These are phyloP conservation scores for Mariannaea elegans DNA, from an alignment of 2,329 filamentous ascomycete species.

Conservation along the genomic window DNA sequence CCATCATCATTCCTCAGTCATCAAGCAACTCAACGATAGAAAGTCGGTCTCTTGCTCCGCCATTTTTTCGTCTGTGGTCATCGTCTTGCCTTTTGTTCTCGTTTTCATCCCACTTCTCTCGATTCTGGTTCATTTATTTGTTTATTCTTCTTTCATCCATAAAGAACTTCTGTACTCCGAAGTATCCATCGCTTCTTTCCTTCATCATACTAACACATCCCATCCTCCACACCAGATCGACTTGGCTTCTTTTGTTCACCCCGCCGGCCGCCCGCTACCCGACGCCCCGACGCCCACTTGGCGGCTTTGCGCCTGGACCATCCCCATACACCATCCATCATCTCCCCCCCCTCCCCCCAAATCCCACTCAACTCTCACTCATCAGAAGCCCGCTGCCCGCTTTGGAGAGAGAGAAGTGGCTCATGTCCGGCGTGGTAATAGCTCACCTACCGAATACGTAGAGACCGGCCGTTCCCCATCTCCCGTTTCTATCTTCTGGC, in stretches of 20 bases:
- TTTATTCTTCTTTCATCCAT: too few relatives aligned
- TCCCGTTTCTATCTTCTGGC: slow-evolving; percentile 1
- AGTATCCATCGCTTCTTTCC: not conserved
- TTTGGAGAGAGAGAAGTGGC: not conserved
- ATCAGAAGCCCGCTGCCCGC: too few relatives aligned
- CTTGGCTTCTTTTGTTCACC: not conserved
- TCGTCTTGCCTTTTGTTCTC: too few relatives aligned
- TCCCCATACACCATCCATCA: not conserved
- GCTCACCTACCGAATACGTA: slow-evolving; percentile 15
- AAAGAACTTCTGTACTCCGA: too few relatives aligned
- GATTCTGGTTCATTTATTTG: too few relatives aligned
- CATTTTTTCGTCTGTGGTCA: not conserved
- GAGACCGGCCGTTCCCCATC: not conserved
- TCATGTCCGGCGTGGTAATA: not conserved
- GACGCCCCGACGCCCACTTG: slow-evolving; percentile 15
- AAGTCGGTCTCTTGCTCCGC: too few relatives aligned
- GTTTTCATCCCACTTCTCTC: too few relatives aligned
- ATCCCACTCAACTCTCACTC: not conserved
- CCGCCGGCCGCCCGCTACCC: slow-evolving; percentile 3
- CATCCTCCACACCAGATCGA: too few relatives aligned
- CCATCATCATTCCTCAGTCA: too few relatives aligned
- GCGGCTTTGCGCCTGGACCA: slow-evolving; percentile 10
- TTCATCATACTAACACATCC: too few relatives aligned
- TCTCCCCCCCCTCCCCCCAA: not conserved
- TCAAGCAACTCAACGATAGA: too few relatives aligned